Base-by-base conservation (phyloP, 495 filamentous ascomycete species). In the Stereocaulon alpinum region DNA sequence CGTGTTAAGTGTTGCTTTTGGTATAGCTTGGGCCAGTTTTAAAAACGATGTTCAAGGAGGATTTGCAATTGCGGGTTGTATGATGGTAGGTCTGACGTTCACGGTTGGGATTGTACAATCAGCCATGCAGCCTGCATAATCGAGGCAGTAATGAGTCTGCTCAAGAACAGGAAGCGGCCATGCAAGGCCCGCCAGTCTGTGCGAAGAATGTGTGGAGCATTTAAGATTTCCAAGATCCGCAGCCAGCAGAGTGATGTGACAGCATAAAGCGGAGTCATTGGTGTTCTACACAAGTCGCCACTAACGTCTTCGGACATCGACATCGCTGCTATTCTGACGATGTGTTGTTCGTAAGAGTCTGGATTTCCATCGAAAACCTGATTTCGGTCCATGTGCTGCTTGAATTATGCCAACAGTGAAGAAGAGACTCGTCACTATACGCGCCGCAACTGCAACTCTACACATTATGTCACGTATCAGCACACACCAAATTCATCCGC, bases 41-140 rank as follows among this genome's bases (percentile, higher is more conserved):
- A 60, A 24, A 15, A 6, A 60, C 18, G 61, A 65, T 51, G 32
- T 65, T 17, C 61, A 65, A 49, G 63, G 63, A 20, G 63, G 55
- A 2, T 64, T 55, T 34, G 61, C 55, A 6, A 22, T 65, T 12
- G 42, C 43, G n/a, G 52, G 15, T 0, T 49, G 24, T 34, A 57
- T 63, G 42, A 50, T 64, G 59, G 51, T 17, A 4, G 40, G 20
- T 29, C 15, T 56, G 29, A 40, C 42, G 6, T 58, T 64, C n/a
- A 58, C 43, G 10, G 27, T 42, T 17, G 62, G 59, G 15, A 34
- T 37, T 27, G 32, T 64, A 20, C 59, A 62, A n/a, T 37, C 59
- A 40, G 59, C 59, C 10, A 11, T 63, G 15, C 58, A 40, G 15
- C 50, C 7, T 17, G 44, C 2, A 47, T 61, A 40, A 56, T 7